Evolutionary conservation across 2,329 filamentous ascomycete species (phyloP), one percentile per base, ranked within the genome.

Genomic region (Fusarium incarnatum): DNA sequence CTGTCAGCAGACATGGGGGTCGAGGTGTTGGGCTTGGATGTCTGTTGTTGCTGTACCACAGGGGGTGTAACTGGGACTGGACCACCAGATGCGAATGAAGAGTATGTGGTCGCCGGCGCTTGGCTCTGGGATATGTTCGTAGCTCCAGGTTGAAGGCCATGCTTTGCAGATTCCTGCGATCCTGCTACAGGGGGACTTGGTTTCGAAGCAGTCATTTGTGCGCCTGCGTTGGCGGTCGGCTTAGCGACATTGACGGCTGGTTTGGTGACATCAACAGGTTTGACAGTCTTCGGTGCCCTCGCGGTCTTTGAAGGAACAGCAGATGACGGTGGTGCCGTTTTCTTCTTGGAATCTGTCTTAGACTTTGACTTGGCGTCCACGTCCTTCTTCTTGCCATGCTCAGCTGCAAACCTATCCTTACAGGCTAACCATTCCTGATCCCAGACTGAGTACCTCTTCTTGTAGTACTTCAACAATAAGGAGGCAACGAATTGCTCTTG

Each of bases 381-480:
- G 4, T 28, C 27, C 12, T 44, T 58, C 15, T 54, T 56, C 50
- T 46, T 57, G 9, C 56, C 52, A 18, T 60, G 50, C 5, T 57
- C 54, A 6, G 23, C 10, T 12, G 46, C 23, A 30, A 60, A 60
- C 13, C 45, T 22, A 8, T 60, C 30, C 10, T 57, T 22, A 5
- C 56, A 57, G 3, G 55, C 56, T 16, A 40, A 46, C 52, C 56
- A 60, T 20, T 60, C 52, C 7, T 41, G 25, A n/a, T 60, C 27
- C 52, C 56, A 60, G 7, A 40, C 20, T 9, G n/a, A 13, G n/a
- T 60, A 28, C 15, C 30, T 57, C 25, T 60, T 57, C 20, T 46
- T 32, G 34, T 60, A 60, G 13, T 34, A 9, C 4, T 42, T 60
- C 20, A 60, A 47, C 6, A 60, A 32, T 1, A 57, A 44, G 3